Conservation (phyloP, 805 yeast species). For the Wickerhamomyces chambardii region DNA sequence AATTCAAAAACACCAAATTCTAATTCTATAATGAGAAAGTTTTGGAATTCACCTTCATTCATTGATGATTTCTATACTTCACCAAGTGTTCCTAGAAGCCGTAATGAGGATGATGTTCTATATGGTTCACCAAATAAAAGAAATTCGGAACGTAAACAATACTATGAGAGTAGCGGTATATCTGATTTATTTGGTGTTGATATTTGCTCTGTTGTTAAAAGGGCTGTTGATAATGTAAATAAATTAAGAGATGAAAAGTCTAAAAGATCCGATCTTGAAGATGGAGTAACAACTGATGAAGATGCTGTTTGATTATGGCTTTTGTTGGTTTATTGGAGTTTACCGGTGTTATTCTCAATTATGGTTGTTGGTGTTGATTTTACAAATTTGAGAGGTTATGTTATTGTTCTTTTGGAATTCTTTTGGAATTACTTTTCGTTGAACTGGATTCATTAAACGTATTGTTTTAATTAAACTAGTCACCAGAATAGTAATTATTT, state of each 20-base stretch:
- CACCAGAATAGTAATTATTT: too few relatives aligned
- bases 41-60: slow-evolving; percentile 61
- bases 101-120: slow-evolving; percentile 18
- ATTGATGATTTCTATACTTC: slow-evolving; percentile 61
- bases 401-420: too few relatives aligned
- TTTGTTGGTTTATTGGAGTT: not conserved
- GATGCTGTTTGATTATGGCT: not conserved
- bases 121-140: slow-evolving; percentile 27
- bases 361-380: too few relatives aligned
- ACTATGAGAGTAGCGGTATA: slow-evolving; percentile 3
- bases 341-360: not conserved
- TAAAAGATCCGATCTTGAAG: not conserved
- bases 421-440: too few relatives aligned
- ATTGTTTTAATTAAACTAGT: too few relatives aligned
- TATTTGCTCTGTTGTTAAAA: slow-evolving; percentile 36
- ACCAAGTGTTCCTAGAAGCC: slow-evolving; percentile 23
- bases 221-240: slow-evolving; percentile 27
- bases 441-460: too few relatives aligned
- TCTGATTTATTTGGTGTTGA: slow-evolving; percentile 50
- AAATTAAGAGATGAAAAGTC: not conserved
- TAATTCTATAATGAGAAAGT: slow-evolving; percentile 34
- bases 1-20: slow-evolving; percentile 18
- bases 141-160: slow-evolving; percentile 2
- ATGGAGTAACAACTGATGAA: not conserved
- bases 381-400: too few relatives aligned